Evolutionary conservation across 108 stramenopile species (phyloP), one percentile per base, ranked within the genome.

Genomic region (Fragilaria radians): DNA sequence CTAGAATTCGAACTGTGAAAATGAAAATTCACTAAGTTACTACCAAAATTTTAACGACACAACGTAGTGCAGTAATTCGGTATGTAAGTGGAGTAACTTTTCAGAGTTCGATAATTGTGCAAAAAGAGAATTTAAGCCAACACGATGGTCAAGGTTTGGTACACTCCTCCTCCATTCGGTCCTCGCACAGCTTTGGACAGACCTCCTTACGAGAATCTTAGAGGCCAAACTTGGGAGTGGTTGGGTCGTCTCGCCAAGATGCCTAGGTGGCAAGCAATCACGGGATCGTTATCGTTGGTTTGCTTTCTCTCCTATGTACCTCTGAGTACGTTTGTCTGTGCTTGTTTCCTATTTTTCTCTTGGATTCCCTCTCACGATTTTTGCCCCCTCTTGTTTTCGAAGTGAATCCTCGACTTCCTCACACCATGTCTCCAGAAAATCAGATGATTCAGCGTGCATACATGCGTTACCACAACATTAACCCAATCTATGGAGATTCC

Each of bases 391-490:
- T 57, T 33, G 9, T 46, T 27, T 32, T 17, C 32, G 33, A 31
- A 74, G 80, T 66, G 48, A 46, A 45, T 48, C 62, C 79, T 54
- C 75, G 76, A 26, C 81, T 91, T 28, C 90, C 90, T 36, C 73
- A 77, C 65, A 86, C 86, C 57, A 51, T 87, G 70, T 79, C 76
- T 50, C 86, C 90, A 26, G 86, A 91, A 68, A 86, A 91, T 74
- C 67, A 62, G 48, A 86, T 86, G 14, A 86, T 86, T 25, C 83
- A 86, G 53, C 80, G 90, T 57, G 90, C 90, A 1, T 91, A 91
- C 80, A 91, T 91, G 90, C 86, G 90, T 67, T 91, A 91, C 70
- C 90, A 91, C 85, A 91, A 91, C 67, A 91, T 91, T 86, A 91
- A 91, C 65, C 90, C 90, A 17, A 91, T 91, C 68, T 88, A 63